Evolutionary conservation across 495 filamentous ascomycete species (phyloP).

Genomic region (Aspergillus cavernicola): DNA sequence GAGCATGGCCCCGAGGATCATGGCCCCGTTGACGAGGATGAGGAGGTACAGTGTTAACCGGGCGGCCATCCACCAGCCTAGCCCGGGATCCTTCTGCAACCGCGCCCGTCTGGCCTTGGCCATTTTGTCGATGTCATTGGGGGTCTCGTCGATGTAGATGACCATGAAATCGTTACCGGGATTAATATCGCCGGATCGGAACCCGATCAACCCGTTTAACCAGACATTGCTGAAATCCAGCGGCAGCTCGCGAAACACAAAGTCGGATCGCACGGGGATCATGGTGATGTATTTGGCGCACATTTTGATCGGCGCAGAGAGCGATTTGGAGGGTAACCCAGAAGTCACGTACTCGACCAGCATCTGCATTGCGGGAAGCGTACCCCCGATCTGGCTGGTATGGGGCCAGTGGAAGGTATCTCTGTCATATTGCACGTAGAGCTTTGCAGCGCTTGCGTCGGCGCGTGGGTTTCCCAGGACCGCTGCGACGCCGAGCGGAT

Average conservation of each 20-base stretch:
- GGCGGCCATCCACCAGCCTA: slow-evolving; percentile 8
- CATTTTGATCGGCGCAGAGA: slow-evolving; percentile 25
- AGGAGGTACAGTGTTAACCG: slow-evolving; percentile 17
- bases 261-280: slow-evolving; percentile 23
- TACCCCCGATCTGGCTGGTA: slow-evolving; percentile 30
- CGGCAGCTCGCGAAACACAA: slow-evolving; percentile 28
- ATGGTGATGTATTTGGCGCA: slow-evolving; percentile 25
- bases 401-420: slow-evolving; percentile 29
- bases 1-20: slow-evolving; percentile 21
- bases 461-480: slow-evolving; percentile 29
- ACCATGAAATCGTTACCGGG: slow-evolving; percentile 27
- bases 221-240: slow-evolving; percentile 25
- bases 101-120: not conserved
- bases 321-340: slow-evolving; percentile 16
- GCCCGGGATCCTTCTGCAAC: slow-evolving; percentile 7
- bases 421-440: slow-evolving; percentile 28
- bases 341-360: slow-evolving; percentile 27
- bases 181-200: slow-evolving; percentile 15
- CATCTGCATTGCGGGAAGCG: slow-evolving; percentile 26
- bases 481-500: slow-evolving; percentile 30
- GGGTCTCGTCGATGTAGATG: slow-evolving; percentile 16
- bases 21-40: slow-evolving; percentile 20
- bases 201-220: slow-evolving; percentile 24
- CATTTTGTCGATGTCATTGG: not conserved
- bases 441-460: slow-evolving; percentile 21